Base-by-base conservation (phyloP, 2,329 filamentous ascomycete genomes). In the Cercospora canescens region DNA sequence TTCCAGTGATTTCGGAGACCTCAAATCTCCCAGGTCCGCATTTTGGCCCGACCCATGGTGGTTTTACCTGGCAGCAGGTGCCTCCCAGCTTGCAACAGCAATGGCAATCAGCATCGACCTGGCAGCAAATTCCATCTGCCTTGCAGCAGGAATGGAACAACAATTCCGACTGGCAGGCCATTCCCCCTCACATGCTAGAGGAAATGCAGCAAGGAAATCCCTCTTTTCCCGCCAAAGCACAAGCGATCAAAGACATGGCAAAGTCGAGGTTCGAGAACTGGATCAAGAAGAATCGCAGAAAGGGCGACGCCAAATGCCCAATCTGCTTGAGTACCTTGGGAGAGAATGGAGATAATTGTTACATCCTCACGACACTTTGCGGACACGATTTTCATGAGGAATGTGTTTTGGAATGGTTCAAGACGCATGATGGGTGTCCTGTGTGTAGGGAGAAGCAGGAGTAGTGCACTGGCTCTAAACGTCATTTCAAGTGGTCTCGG, bases 331-430 rank as follows among this genome's bases (percentile, higher is more conserved):
- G 35, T 4, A 4, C 16, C 16, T 34, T 39, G 18, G 60, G 48
- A 35, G 60, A 62, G 8, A 14, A 18, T 9, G 50, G 48, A 6
- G 60, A 21, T 9, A 48, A 55, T 18, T 24, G 16, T 0, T 54
- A 35, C n/a, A 56, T 62, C 12, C 24, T 62, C 11, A 62, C 50
- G 32, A 62, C 60, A 35, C 50, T 24, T 12, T 62, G 60, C 37
- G 21, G 24, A 11, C 60, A 62, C 18, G 21, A 37, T 41, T 62
- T 62, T 45, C 60, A 62, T 21, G 48, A 62, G 21, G 35, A 41
- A 2, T 62, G 60, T 56, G 60, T 39, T 2, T n/a, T 39, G 35
- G 48, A 39, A 16, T 62, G 60, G 60, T 62, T 62, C 16, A 41
- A 41, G 60, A 32, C 14, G 32, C 56, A 50, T 34, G 35, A 56